Base-by-base conservation (phyloP, 2,329 filamentous ascomycete species). In the Microdochium trichocladiopsis region DNA sequence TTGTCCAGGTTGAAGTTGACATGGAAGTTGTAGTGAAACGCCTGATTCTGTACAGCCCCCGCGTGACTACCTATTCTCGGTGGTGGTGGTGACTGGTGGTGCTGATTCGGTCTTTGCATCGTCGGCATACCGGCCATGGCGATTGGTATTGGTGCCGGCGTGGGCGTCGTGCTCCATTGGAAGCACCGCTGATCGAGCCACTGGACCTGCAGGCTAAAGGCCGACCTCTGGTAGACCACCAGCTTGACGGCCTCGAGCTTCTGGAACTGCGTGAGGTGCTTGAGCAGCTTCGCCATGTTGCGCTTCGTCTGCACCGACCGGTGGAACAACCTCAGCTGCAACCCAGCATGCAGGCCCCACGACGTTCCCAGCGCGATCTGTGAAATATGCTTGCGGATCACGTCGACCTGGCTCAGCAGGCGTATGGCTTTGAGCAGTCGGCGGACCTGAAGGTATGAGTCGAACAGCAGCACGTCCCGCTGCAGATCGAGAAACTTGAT, bases 21-120 rank as follows among this genome's bases (percentile, higher is more conserved):
- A 60, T 75, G 73, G 55, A 73, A 75, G 56, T 72, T 72, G 64
- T 71, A 75, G 52, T 72, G 69, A 58, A 74, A 75, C 53, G 75
- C 70, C 12, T 21, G 41, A 12, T 45, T 22, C 18, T 22, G 60
- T 72, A 72, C 14, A 74, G 63, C n/a, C 71, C 61, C 51, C 73
- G 69, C 55, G 55, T 43, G 52, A 55, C 36, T 47, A 55, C 45
- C 12, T 18, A 18, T 22, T 22, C 41, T 21, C 41, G 41, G 5
- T 45, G 41, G 14, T 45, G 10, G 12, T 18, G 41, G n/a, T 8
- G 16, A 18, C n/a, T 21, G 36, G 50, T 51, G 49, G 31, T 47
- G 50, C 49, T 43, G 51, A 50, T 24, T 48, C 31, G 51, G 47
- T 33, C 28, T 31, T 52, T 43, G 18, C 12, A 57, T 51, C 22